phyloP scores from a whole-genome alignment of 768 basidiomycete genomes.

The Pulveroboletus sp. region DNA sequence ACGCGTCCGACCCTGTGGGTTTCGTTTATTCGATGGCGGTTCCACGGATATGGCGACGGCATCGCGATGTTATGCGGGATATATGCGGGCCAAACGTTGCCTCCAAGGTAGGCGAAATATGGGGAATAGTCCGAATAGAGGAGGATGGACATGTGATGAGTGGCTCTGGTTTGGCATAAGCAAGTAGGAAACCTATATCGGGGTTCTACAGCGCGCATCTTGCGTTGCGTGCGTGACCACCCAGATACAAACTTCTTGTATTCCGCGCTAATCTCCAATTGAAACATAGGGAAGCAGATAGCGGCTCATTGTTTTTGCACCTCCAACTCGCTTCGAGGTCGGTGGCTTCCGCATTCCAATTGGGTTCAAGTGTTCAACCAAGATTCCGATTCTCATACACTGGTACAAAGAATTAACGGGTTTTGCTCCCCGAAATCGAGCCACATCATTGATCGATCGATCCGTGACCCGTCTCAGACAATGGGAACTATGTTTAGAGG shows the following conservation, averaged over 20 bases:
- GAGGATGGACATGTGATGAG: constrained; percentile 55
- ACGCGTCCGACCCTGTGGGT: not conserved
- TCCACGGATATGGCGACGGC: constrained; percentile 42
- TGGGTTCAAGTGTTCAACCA: too few relatives aligned
- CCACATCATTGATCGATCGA: too few relatives aligned
- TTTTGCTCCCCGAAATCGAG: too few relatives aligned
- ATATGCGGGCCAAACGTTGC: constrained; percentile 47
- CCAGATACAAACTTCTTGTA: not conserved
- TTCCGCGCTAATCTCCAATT: not conserved
- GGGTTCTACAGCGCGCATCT: constrained; percentile 6
- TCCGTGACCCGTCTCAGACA: too few relatives aligned
- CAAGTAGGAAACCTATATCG: constrained; percentile 4
- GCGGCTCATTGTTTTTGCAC: too few relatives aligned
- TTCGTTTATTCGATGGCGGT: not conserved
- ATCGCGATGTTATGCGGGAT: constrained; percentile 33
- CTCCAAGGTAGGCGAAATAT: constrained; percentile 43
- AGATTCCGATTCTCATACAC: too few relatives aligned
- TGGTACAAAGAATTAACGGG: too few relatives aligned
- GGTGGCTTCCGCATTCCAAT: too few relatives aligned
- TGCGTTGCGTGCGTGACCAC: constrained; percentile 2
- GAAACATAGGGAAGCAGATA: not conserved
- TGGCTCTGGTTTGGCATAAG: constrained; percentile 18
- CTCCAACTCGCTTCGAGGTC: too few relatives aligned
- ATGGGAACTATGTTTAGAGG: too few relatives aligned
- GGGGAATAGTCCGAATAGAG: constrained; percentile 58